These are phyloP conservation scores for Plasmodium gaboni DNA, from an alignment of 169 alveolate species.

Conservation along the genomic window DNA sequence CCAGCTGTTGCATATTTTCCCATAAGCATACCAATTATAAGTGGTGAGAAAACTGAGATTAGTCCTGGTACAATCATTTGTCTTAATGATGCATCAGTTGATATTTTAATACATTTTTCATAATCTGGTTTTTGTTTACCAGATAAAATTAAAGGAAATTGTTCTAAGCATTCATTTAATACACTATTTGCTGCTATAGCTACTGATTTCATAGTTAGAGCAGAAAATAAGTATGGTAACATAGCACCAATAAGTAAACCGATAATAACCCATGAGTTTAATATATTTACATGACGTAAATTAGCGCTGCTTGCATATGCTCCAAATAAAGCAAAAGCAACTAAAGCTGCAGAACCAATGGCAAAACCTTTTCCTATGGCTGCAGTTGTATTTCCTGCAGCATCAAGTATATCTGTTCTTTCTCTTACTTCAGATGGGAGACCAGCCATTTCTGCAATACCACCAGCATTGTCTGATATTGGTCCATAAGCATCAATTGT, in stretches of 20 bases:
- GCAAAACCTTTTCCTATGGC: conserved; percentile 95
- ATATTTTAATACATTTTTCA: conserved; percentile 88
- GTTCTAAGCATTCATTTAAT: conserved; percentile 90
- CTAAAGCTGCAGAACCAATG: conserved; percentile 94
- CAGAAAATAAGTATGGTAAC: conserved; percentile 93
- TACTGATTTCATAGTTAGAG: conserved; percentile 93
- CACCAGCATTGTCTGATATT: conserved; percentile 95
- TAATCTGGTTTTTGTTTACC: conserved; percentile 89
- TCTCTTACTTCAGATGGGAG: conserved; percentile 89
- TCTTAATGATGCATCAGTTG: conserved; percentile 89
- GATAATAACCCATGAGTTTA: conserved; percentile 89
- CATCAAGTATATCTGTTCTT: conserved; percentile 92
- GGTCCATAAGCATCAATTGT: conserved; percentile 95
- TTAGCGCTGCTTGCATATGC: conserved; percentile 91
- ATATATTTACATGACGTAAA: conserved; percentile 80
- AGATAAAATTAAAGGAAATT: conserved; percentile 87
- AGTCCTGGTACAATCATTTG: conserved; percentile 92
- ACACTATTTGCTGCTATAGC: conserved; percentile 92
- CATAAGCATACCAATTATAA: conserved; percentile 86
- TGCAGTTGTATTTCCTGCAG: conserved; percentile 95
- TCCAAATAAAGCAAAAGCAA: conserved; percentile 92
- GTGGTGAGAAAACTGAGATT: conserved; percentile 88
- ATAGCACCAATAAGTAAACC: conserved; percentile 92
- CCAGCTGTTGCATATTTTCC: conserved; percentile 93
- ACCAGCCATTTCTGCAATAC: conserved; percentile 94